Conservation (phyloP, 2,329 filamentous ascomycete species). For the Colletotrichum sp. region DNA sequence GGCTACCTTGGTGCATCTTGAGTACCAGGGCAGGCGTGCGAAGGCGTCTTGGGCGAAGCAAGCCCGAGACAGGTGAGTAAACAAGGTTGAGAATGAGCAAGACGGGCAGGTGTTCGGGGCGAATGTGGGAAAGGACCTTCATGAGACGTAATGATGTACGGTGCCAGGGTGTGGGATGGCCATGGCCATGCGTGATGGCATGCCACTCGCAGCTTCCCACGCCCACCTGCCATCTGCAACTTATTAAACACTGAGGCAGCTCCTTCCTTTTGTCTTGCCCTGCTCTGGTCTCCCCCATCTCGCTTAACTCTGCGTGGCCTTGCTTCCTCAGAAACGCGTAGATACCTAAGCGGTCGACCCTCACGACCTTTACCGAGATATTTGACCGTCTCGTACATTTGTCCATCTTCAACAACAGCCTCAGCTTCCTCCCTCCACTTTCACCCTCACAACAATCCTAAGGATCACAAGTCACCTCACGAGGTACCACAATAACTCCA, state of each 20-base stretch:
- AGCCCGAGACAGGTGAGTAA: neutral
- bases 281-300: neutral
- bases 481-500: neutral
- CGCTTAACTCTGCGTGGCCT: neutral
- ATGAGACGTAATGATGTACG: neutral
- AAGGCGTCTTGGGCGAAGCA: neutral
- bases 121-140: neutral
- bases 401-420: neutral
- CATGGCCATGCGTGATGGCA: neutral
- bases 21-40: neutral
- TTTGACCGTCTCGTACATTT: neutral
- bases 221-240: neutral
- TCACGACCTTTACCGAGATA: neutral
- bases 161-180: neutral
- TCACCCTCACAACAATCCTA: neutral
- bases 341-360: neutral
- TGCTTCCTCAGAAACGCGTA: neutral
- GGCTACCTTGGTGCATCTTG: neutral
- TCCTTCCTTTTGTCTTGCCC: neutral
- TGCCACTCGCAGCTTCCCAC: neutral
- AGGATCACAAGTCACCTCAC: neutral
- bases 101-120: neutral
- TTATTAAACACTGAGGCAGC: neutral
- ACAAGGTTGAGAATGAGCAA: neutral
- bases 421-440: neutral